These are phyloP conservation scores for Scleroderma citrinum DNA, from an alignment of 768 basidiomycete genomes.

Conservation along the genomic window DNA sequence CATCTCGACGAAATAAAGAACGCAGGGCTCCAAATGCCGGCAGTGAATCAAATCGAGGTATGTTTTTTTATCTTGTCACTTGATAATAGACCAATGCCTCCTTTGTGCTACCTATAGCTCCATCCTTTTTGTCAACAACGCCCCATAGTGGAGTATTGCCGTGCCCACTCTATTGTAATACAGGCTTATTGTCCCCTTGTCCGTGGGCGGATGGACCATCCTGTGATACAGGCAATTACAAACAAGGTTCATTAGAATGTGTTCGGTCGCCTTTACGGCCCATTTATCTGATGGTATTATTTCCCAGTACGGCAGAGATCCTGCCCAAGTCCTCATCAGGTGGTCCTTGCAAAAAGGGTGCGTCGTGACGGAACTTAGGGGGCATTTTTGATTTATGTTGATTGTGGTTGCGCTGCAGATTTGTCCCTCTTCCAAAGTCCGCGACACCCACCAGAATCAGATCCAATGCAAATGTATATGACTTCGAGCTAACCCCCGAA, in stretches of 20 bases:
- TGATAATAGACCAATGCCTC: conserved; percentile 3
- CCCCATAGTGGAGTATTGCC: conserved; percentile 72
- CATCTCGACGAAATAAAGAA: conserved; percentile 71
- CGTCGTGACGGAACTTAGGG: conserved; percentile 12
- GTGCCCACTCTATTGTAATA: conserved; percentile 50
- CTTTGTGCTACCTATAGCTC: conserved; percentile 40
- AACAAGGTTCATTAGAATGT: conserved; percentile 41
- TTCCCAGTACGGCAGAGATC: conserved; percentile 49
- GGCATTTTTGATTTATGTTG: background rate
- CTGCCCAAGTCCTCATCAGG: conserved; percentile 80
- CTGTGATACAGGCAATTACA: conserved; percentile 48
- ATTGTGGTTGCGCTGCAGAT: conserved; percentile 37
- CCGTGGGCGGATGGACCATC: conserved; percentile 49
- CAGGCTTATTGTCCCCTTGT: conserved; percentile 78
- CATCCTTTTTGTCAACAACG: conserved; percentile 82
- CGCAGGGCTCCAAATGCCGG: conserved; percentile 57
- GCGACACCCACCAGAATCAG: conserved; percentile 62
- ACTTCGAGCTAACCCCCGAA: conserved; percentile 60
- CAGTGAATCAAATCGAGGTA: conserved; percentile 82
- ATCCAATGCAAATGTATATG: conserved; percentile 69
- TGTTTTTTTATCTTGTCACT: conserved; percentile 6
- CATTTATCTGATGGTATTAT: conserved; percentile 5
- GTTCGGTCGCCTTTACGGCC: background rate
- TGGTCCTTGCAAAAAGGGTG: conserved; percentile 88
- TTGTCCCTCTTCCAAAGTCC: conserved; percentile 80